Base-by-base conservation (phyloP, 2,329 filamentous ascomycete species). In the Fusarium sp. region DNA sequence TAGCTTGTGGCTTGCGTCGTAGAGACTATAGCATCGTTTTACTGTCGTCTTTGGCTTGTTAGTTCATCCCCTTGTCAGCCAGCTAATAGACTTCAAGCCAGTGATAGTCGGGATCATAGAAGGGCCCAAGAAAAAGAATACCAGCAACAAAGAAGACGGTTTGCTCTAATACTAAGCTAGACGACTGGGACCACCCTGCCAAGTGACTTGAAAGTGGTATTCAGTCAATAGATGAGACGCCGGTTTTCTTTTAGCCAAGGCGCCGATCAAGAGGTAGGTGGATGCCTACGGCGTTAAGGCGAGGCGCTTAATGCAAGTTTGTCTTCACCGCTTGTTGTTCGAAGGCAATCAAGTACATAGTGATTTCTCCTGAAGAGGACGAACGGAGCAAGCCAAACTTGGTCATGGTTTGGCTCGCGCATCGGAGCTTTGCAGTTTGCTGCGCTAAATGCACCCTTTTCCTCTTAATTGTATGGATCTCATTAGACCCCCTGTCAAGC, bases 81-180 rank as follows among this genome's bases (percentile, higher is more conserved):
- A 43, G 23, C 17, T 6, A 38, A 49, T 50, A 61, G 27, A 51
- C 41, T 47, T 63, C n/a, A 29, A 51, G 11, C 23, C 32, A 35
- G 39, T 23, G 44, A 41, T 51, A 29, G 37, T 31, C 47, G 36
- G 38, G 36, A 47, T 25, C 33, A 35, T 32, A 35, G 15, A 17
- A 47, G n/a, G 56, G 57, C 61, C 50, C 48, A 53, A 39, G 61
- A 37, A 44, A 46, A 23, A 31, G 35, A 43, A 19, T 13, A 37
- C 19, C 17, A 8, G 6, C 36, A 14, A 6, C 36, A n/a, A 10
- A 38, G n/a, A 51, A 31, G 32, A 14, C 13, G 38, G 44, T 23
- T 27, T 13, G 21, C 15, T 10, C 14, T 6, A 7, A 17, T 37
- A 9, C 23, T 9, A 14, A 23, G 27, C 45, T 32, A 33, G 9